Evolutionary conservation across 371 early-diverging fungal genomes (phyloP), one percentile per base, ranked within the genome.

Genomic region (Mucor indicus): DNA sequence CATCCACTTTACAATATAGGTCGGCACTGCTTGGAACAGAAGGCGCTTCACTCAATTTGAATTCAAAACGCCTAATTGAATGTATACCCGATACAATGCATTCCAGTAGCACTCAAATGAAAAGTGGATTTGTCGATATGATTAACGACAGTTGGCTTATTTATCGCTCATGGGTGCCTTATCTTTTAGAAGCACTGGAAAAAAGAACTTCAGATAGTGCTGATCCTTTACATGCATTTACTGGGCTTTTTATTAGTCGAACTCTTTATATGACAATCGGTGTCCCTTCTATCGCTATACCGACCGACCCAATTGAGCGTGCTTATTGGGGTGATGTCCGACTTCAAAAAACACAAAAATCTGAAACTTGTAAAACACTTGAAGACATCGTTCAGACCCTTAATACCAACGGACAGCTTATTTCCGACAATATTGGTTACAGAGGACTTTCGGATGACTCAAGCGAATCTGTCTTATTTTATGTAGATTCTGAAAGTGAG

Each of bases 21-120:
- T 56, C 67, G 20, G 48, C 78, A 2, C 42, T 80, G 19, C 57
- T 80, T 12, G 80, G 78, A 20, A 76, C 75, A 4, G 72, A 69
- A 23, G 72, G 66, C 25, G 66, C 57, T 1, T 42, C 59, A 0
- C 15, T 55, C 21, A 35, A 36, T 21, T 8, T 10, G 15, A n/a
- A 42, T 4, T 24, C 40, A 31, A 29, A 53, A 16, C 48, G 27
- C n/a, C 27, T 20, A 15, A 23, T 39, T 27, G 45, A 55, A 31
- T 50, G 57, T 38, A 41, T 53, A 8, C 53, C 56, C 32, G 61
- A 53, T n/a, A 23, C 50, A 12, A 46, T 50, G 38, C 23, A 38
- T 33, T 38, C 44, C 1, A 45, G 22, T 4, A 44, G 42, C 3
- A 30, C 36, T 30, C 57, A 57, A 30, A 51, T 44, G 32, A 48